Conservation (phyloP, 495 filamentous ascomycete species). For the Xylaria longipes region DNA sequence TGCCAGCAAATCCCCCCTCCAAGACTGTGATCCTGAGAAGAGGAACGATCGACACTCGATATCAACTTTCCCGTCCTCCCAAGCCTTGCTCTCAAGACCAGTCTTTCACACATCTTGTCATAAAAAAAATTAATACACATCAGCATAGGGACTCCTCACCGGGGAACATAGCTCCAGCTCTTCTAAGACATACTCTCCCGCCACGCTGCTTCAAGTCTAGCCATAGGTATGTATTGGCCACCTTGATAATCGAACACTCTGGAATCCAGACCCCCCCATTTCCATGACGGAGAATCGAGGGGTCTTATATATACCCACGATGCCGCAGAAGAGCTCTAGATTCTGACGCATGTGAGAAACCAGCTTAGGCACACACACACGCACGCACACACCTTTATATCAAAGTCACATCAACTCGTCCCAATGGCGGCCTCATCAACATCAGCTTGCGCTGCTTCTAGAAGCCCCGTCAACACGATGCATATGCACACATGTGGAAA, state of each 20-base stretch:
- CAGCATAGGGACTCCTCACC: slow-evolving; percentile 1
- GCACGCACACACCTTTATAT: slow-evolving; percentile 4
- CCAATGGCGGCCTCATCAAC: slow-evolving; percentile 19
- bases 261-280: slow-evolving; percentile 5
- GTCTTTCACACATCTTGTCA: slow-evolving; percentile 1
- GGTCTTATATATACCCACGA: slow-evolving; percentile 22
- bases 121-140: slow-evolving; percentile 6
- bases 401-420: slow-evolving; percentile 26
- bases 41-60: slow-evolving; percentile 27
- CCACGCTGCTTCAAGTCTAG: slow-evolving; percentile 13
- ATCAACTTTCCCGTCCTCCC: slow-evolving; percentile 23
- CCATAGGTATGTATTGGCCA: slow-evolving; percentile 26
- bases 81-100: background rate
- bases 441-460: slow-evolving; percentile 18
- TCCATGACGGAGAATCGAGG: slow-evolving; percentile 3
- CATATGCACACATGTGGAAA: slow-evolving; percentile 44
- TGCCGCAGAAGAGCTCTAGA: slow-evolving; percentile 20
- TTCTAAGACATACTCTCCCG: slow-evolving; percentile 1
- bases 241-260: slow-evolving; percentile 9
- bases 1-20: slow-evolving; percentile 28
- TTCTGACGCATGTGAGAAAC: slow-evolving; percentile 20
- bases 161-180: slow-evolving; percentile 3
- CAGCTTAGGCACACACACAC: slow-evolving; percentile 14
- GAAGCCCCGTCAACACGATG: slow-evolving; percentile 32
- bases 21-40: slow-evolving; percentile 5